Evolutionary conservation across 805 yeast species (phyloP), one percentile per base, ranked within the genome.

Genomic region (Groenewaldozyma tartarivorans): DNA sequence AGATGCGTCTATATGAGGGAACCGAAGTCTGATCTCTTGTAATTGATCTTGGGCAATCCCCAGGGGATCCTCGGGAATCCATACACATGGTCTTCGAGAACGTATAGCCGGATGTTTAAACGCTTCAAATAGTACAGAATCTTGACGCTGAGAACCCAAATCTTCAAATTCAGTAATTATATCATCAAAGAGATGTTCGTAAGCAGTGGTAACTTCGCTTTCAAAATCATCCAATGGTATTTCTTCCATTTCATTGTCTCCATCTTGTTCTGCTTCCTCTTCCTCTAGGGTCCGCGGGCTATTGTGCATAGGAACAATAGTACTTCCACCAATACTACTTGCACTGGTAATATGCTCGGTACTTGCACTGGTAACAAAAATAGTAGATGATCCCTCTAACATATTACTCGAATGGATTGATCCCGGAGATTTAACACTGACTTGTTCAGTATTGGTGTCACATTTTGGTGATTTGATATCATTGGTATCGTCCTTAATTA

Each of bases 1-100:
- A 1, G 66, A 52, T 5, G 57, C 52, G 6, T 47, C 36, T 11
- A 61, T 39, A 19, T 54, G 52, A 1, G 54, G 44, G 41, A 43
- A 58, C 24, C 41, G 38, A 32, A 20, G 40, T 24, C 50, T 47
- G 41, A 61, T 56, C 6, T 51, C 55, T 7, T 36, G 35, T 2
- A 58, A 54, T 39, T 62, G 64, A 40, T 61, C 62, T 4, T 49
- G 52, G 2, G 65, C 60, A 6, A 65, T 49, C 1, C 69, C 69
- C 6, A 55, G 48, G 16, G 43, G 47, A 47, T 72, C 75, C 18
- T 48, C 45, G 0, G 75, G 75, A 2, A 72, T 44, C 75, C 74
- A 69, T 1, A 71, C 53, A 20, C 63, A 50, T 7, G 67, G 66
- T 18, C 52, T 44, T 11, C 36, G 44, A 5, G 48, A 44, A 18